Base-by-base conservation (phyloP, 1,284 basidiomycete genomes). In the Phylloporus sp. region DNA sequence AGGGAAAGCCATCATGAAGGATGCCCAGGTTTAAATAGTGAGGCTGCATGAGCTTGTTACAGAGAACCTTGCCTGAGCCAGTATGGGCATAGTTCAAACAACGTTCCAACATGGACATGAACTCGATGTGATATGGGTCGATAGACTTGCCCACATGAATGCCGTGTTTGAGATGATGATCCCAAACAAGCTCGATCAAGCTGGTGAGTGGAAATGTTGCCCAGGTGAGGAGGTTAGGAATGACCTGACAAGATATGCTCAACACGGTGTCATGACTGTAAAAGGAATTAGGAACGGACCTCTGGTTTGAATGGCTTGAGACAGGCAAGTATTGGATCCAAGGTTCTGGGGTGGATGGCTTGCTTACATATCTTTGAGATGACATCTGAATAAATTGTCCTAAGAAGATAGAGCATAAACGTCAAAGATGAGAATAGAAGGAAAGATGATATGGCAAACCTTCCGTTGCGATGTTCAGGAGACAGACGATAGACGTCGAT, bases 51-150 rank as follows among this genome's bases (percentile, higher is more conserved):
- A 66, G 35, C 6, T 58, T 43, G 2, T 19, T 8, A 5, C 17
- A 60, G 0, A 68, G 11, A 2, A 68, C 65, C 6, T 49, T 64
- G 0, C 25, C 64, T 0, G 66, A 60, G 4, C 67, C 67, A 1
- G 65, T 68, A 23, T 68, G 67, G 8, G 43, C 58, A 10, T 57
- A 68, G 52, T 58, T 66, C 5, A 66, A 53, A 0, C 32, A 5
- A 2, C 65, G 41, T 25, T 68, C 65, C 19, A 68, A 29, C 52
- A 66, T 66, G 0, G 67, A 56, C 52, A 66, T 62, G 60, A 66
- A 37, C 37, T 68, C 65, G 4, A 68, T 12, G 15, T 60, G 25
- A 4, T 57, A 68, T 2, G 52, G 47, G 8, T 63, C 25, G 41
- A 63, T 12, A 7, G 6, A 6, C 10, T 35, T 60, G 5, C 29